Evolutionary conservation across 164 flowering plant species (phyloP), one percentile per base, ranked within the genome.

Genomic region (Sedum album): DNA sequence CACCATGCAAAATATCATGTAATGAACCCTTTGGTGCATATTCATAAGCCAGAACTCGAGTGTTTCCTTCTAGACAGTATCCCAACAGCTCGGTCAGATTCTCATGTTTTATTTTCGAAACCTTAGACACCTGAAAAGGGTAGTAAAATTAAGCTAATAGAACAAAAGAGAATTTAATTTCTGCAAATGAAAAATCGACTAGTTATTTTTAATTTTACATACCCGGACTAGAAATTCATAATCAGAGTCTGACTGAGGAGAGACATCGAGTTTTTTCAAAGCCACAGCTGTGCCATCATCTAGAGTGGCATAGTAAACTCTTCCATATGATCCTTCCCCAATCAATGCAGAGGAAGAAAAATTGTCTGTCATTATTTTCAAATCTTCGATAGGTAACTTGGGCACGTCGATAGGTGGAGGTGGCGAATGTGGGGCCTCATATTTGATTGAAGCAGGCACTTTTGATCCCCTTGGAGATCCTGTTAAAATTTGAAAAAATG

Each of bases 1-100:
- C 30, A 88, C 91, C 94, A 71, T 88, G 91, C 51, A 88, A 86
- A 72, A 86, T 77, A 76, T 88, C 90, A 72, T 86, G 93, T 66
- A 88, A 86, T 66, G 93, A 88, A 25, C 93, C 93, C 71, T 78
- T 81, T 1, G 91, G 62, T 26, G 89, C 94, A 78, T 72, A 82
- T 73, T 86, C 89, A 74, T 81, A 88, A 17, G 85, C 85, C 66
- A 88, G 85, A 33, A 82, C 73, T 35, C 91, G 88, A 55, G 79
- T 75, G 68, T 74, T 69, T 17, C 88, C 88, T 65, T 86, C 89
- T 28, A 86, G 79, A 73, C 81, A 86, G 69, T 86, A 86, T 39
- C 94, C 91, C 63, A 85, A 60, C 30, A 88, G 75, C 78, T 78
- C 80, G 63, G 84, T 82, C 73, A 81, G 73, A 77, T 88, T 80